A percentile compares a stretch with the other conserved stretches of the same genome.
These are phyloP conservation scores for Metschnikowia continentalis DNA, from an alignment of 805 yeast genomes.

Conservation along the genomic window DNA sequence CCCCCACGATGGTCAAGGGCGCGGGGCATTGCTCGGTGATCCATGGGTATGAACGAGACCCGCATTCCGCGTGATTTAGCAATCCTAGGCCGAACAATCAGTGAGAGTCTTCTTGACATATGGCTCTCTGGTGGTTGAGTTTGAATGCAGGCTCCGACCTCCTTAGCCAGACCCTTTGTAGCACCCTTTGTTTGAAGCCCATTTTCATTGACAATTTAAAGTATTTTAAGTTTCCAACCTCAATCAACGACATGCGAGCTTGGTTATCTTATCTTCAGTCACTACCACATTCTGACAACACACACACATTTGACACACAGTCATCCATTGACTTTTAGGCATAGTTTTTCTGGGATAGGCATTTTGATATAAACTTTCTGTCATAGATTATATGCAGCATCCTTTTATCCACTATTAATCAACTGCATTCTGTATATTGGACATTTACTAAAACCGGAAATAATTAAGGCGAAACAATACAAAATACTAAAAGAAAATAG, in stretches of 20 bases:
- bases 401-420: no score
- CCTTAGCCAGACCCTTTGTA: background rate
- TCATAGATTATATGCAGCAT: no score
- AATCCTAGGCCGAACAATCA: background rate
- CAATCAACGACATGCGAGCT: background rate
- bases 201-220: no score
- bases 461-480: background rate
- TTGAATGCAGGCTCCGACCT: no score
- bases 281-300: background rate
- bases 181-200: background rate
- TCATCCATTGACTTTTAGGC: no score
- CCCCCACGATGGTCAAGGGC: background rate
- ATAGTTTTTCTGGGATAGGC: no score
- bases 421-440: background rate
- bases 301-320: background rate
- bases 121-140: background rate
- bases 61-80: background rate
- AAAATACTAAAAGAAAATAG: background rate
- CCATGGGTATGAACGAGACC: background rate
- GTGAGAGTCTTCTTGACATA: background rate
- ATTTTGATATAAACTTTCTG: no score
- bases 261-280: background rate
- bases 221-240: background rate
- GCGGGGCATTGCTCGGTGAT: background rate
- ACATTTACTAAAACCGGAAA: background rate